These are phyloP conservation scores for Apiospora koreana DNA, from an alignment of 2,329 filamentous ascomycete species.

Conservation along the genomic window DNA sequence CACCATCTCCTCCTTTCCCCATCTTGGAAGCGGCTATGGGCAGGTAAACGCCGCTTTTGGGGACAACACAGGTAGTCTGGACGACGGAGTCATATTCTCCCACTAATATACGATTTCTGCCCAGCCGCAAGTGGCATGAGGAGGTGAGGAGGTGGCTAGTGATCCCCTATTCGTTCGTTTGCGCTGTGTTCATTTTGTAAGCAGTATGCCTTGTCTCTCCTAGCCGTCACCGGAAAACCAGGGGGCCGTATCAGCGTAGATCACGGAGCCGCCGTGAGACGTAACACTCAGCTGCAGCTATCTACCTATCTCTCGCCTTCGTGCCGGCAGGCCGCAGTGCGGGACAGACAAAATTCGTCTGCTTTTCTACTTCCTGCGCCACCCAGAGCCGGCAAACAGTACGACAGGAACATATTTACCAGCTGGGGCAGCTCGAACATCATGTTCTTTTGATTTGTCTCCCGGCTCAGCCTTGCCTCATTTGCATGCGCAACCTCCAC, in stretches of 20 bases:
- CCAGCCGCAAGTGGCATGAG: background rate
- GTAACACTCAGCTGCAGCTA: background rate
- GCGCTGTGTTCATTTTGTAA: background rate
- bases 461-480: background rate
- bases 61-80: no score
- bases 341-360: background rate
- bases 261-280: background rate
- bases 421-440: background rate
- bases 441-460: background rate
- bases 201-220: background rate
- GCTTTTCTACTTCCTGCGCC: background rate
- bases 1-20: background rate
- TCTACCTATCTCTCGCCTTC: background rate
- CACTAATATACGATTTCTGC: background rate
- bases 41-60: no score
- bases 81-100: background rate
- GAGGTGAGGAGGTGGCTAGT: background rate
- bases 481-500: background rate
- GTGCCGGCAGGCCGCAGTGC: background rate
- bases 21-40: background rate
- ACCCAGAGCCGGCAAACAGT: background rate
- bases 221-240: background rate
- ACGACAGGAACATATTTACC: background rate
- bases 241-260: background rate
- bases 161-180: background rate